Conservation (phyloP, 441 rosid genomes). For the Arabidopsis lyrata region DNA sequence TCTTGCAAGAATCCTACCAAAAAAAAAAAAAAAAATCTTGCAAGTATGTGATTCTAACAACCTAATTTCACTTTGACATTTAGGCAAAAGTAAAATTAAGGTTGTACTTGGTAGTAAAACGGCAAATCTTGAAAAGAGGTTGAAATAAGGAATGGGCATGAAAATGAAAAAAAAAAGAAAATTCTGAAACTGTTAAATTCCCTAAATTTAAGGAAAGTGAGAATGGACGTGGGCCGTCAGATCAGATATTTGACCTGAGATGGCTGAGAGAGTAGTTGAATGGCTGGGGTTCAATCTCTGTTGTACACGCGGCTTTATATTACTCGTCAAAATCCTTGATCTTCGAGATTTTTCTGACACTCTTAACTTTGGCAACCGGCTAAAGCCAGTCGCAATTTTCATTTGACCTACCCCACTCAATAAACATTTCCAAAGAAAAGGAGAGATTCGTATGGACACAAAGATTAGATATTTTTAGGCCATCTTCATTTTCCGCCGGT, state of each 20-base stretch:
- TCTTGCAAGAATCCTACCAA: neutral
- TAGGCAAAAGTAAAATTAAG: neutral
- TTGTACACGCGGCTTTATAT: constrained; percentile 33
- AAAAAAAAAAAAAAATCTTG: neutral
- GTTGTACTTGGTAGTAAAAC: neutral
- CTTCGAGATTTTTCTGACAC: constrained; percentile 44
- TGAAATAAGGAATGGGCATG: neutral
- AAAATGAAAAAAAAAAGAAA: constrained; percentile 6
- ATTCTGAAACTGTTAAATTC: neutral
- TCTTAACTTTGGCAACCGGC: constrained; percentile 35
- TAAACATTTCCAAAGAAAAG: constrained; percentile 9
- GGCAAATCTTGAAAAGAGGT: neutral
- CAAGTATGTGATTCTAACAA: neutral
- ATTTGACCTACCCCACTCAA: constrained; percentile 40
- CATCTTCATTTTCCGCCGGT: neutral
- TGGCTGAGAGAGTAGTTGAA: constrained; percentile 26
- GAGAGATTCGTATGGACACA: constrained; percentile 28
- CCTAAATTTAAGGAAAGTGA: constrained; percentile 42
- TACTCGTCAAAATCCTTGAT: constrained; percentile 33
- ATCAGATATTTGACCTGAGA: constrained; percentile 31
- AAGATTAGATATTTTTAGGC: constrained; percentile 19
- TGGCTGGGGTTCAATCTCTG: constrained; percentile 45
- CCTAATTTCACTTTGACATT: neutral
- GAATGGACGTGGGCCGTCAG: constrained; percentile 41
- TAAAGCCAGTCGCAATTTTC: constrained; percentile 26